These are phyloP conservation scores for Stagonosporopsis rhizophila DNA, from an alignment of 2,329 filamentous ascomycete genomes.

Conservation along the genomic window DNA sequence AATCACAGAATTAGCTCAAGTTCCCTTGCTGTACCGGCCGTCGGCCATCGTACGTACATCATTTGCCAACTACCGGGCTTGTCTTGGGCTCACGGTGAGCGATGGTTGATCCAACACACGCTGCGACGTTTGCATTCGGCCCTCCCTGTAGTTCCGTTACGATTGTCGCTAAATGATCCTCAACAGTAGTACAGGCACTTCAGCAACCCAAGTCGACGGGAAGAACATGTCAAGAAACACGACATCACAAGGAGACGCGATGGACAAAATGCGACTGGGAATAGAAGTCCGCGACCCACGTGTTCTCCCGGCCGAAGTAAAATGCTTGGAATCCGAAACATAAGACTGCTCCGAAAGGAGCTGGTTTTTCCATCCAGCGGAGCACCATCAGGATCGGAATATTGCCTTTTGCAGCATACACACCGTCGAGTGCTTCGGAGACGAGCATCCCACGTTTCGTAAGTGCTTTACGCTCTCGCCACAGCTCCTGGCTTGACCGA, in stretches of 20 bases:
- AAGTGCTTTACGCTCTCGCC: constrained; percentile 31
- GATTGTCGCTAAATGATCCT: neutral
- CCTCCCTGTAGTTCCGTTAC: neutral
- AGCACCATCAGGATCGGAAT: neutral
- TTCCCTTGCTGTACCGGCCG: constrained; percentile 21
- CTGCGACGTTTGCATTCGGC: neutral
- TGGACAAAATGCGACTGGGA: neutral
- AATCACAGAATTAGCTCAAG: constrained; percentile 19
- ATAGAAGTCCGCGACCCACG: constrained; percentile 8
- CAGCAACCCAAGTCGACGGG: neutral
- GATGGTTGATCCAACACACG: neutral
- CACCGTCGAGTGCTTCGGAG: constrained; percentile 4
- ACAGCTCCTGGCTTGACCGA: constrained; percentile 21
- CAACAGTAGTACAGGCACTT: neutral
- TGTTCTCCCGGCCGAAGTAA: constrained; percentile 7
- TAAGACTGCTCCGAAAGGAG: neutral
- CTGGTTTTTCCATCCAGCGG: neutral
- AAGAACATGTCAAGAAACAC: neutral
- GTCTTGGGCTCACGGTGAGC: constrained; percentile 2
- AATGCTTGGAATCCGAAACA: neutral
- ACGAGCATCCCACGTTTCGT: constrained; percentile 42
- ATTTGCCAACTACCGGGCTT: constrained; percentile 24
- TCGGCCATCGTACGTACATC: constrained; percentile 33
- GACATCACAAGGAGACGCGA: neutral
- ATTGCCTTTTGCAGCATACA: neutral